These are phyloP conservation scores for Zasmidium citrigriseum DNA, from an alignment of 2,329 filamentous ascomycete genomes.

Conservation along the genomic window DNA sequence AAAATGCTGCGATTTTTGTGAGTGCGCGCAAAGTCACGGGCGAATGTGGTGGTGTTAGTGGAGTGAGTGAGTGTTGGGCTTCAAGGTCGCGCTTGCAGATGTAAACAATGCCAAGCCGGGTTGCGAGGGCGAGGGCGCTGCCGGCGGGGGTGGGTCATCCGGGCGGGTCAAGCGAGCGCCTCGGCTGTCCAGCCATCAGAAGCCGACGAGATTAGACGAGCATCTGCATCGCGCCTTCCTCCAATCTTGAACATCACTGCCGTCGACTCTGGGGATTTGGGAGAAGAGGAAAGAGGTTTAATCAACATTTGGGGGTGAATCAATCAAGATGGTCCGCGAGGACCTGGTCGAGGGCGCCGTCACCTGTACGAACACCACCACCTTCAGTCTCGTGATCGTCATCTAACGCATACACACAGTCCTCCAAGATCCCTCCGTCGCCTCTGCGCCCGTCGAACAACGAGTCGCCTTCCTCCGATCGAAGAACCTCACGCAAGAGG, in stretches of 20 bases:
- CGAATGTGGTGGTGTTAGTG: background rate
- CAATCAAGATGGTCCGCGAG: conserved; percentile 81
- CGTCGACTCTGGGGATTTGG: no score
- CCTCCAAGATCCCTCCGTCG: conserved; percentile 90
- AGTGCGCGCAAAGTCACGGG: background rate
- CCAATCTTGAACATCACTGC: background rate
- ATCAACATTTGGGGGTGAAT: background rate
- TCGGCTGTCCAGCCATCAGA: background rate
- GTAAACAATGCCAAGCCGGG: background rate
- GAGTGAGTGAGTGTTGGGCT: background rate
- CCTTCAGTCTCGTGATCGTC: background rate
- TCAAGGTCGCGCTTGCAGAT: conserved; percentile 2
- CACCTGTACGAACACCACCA: conserved; percentile 45
- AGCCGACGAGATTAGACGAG: background rate
- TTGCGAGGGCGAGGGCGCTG: background rate
- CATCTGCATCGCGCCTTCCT: background rate
- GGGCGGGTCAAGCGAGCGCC: background rate
- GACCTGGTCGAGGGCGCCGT: conserved; percentile 77
- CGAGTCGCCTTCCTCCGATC: conserved; percentile 89
- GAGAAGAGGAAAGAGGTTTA: no score
- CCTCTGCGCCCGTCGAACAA: conserved; percentile 87
- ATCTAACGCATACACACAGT: conserved; percentile 54
- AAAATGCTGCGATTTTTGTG: no score
- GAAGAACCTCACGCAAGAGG: conserved; percentile 95
- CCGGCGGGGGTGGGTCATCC: background rate